Evolutionary conservation across 2,329 filamentous ascomycete genomes (phyloP).

Genomic region (Trichoderma arundinaceum): DNA sequence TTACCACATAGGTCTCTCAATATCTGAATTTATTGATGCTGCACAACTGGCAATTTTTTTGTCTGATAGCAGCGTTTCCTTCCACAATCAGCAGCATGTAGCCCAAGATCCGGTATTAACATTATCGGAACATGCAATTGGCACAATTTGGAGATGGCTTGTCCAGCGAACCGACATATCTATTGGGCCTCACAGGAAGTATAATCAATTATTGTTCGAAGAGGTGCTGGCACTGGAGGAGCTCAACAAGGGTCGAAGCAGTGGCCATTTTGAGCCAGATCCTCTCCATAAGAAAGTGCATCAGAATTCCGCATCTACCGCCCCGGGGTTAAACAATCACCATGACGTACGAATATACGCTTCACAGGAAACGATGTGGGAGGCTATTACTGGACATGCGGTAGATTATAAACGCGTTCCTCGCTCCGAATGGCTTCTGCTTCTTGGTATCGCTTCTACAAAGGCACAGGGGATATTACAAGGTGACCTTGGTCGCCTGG

Average conservation of each 20-base stretch:
- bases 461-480: constrained; percentile 63
- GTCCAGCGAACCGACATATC: constrained; percentile 45
- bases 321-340: background rate
- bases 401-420: constrained; percentile 64
- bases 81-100: constrained; percentile 6
- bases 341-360: constrained; percentile 50
- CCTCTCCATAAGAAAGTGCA: background rate
- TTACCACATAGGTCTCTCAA: constrained; percentile 39
- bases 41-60: constrained; percentile 40
- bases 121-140: constrained; percentile 39
- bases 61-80: constrained; percentile 28
- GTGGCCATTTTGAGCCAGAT: background rate
- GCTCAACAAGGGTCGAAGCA: background rate
- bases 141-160: constrained; percentile 48
- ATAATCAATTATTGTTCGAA: constrained; percentile 47
- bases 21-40: constrained; percentile 43
- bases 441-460: constrained; percentile 62
- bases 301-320: background rate
- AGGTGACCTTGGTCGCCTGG: constrained; percentile 62
- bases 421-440: constrained; percentile 62
- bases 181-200: constrained; percentile 42
- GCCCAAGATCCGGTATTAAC: constrained; percentile 26
- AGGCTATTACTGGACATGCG: constrained; percentile 63
- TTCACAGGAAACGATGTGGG: constrained; percentile 63
- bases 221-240: background rate